phyloP scores from a whole-genome alignment of 805 yeast genomes.

The Ogataea haglerorum region DNA sequence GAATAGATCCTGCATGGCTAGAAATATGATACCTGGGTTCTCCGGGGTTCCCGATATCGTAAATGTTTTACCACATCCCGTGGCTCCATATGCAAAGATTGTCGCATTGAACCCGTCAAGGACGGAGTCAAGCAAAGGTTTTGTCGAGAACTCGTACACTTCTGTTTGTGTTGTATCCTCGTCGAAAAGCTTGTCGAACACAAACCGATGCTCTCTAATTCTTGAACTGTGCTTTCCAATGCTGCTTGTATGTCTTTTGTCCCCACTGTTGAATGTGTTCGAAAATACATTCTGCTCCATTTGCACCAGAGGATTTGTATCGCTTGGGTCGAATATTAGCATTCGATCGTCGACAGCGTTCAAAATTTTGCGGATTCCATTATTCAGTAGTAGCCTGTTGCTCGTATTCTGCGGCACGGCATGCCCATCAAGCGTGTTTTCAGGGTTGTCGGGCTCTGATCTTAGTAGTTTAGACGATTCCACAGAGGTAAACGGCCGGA shows the following conservation, averaged over 20 bases:
- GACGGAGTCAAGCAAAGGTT: conserved; percentile 68
- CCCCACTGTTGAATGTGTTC: conserved; percentile 9
- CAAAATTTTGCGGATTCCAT: conserved; percentile 64
- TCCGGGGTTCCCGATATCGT: conserved; percentile 76
- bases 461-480: conserved; percentile 38
- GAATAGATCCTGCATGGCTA: conserved; percentile 76
- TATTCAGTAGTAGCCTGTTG: conserved; percentile 13
- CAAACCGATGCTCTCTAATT: conserved; percentile 71
- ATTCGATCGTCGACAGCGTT: conserved; percentile 80
- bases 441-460: conserved; percentile 29
- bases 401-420: conserved; percentile 32
- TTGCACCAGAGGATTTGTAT: conserved; percentile 53
- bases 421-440: conserved; percentile 3
- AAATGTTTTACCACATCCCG: conserved; percentile 97
- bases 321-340: conserved; percentile 85
- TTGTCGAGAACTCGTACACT: conserved; percentile 63
- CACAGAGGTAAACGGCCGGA: conserved; percentile 69
- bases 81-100: conserved; percentile 94
- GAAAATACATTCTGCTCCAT: conserved; percentile 40
- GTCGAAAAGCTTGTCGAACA: conserved; percentile 78
- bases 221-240: conserved; percentile 38
- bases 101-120: conserved; percentile 88
- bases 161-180: conserved; percentile 60
- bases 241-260: conserved; percentile 15
- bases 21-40: conserved; percentile 74